Conservation (phyloP, 805 yeast genomes). For the Zygoascus bituminiphila region DNA sequence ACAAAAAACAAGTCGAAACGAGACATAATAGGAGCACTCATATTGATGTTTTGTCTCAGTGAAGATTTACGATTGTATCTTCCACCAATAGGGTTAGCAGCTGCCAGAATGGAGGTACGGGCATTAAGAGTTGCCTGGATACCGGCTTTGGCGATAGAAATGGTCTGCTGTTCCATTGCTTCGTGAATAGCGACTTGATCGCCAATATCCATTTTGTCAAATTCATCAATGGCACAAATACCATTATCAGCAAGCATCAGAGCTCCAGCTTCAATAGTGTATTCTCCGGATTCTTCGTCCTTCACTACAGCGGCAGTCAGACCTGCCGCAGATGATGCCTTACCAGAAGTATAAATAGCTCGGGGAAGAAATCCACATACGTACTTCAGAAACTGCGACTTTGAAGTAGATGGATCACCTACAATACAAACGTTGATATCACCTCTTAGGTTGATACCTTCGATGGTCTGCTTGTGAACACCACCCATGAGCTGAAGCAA, state of each 20-base stretch:
- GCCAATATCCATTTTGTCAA: conserved; percentile 90
- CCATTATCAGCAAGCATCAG: conserved; percentile 98
- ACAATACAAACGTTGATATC: conserved; percentile 94
- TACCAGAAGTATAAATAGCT: conserved; percentile 94
- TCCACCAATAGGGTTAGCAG: conserved; percentile 99
- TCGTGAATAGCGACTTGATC: conserved; percentile 99
- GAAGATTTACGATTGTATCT: conserved; percentile 84
- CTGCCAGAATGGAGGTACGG: conserved; percentile 91
- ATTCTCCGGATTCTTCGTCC: conserved; percentile 96
- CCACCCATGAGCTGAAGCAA: conserved; percentile 87
- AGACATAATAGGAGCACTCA: conserved; percentile 99
- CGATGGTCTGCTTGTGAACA: conserved; percentile 87
- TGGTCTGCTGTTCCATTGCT: conserved; percentile 99
- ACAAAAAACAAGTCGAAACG: conserved; percentile 94
- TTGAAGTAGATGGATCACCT: conserved; percentile 97
- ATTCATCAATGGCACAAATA: conserved; percentile 96
- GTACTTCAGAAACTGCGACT: conserved; percentile 90
- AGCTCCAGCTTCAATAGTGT: conserved; percentile 97
- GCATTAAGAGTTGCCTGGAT: conserved; percentile 97
- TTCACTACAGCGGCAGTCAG: conserved; percentile 95
- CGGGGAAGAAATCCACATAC: conserved; percentile 88
- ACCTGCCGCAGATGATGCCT: conserved; percentile 98
- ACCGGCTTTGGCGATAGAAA: conserved; percentile 97
- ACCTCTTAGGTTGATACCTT: conserved; percentile 92
- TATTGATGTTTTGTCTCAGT: conserved; percentile 74